Evolutionary conservation across 225 moss, liverwort and hornwort species (phyloP).

Genomic region (Sphagnum contortum): DNA sequence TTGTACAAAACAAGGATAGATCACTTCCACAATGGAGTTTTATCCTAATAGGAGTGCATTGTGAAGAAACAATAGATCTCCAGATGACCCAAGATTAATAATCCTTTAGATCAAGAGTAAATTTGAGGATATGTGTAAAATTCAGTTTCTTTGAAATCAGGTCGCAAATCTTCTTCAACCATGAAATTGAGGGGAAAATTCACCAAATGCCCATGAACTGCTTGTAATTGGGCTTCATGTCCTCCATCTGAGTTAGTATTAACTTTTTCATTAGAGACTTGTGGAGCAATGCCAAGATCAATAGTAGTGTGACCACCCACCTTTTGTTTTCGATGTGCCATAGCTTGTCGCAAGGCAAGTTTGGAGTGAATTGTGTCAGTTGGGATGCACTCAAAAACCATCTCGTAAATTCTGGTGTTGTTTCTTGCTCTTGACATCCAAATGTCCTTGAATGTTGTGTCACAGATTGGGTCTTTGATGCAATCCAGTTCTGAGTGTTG

Average conservation of each 20-base stretch:
- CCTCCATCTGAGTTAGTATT: conserved; percentile 5
- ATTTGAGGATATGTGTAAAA: conserved; percentile 40
- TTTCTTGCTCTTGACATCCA: conserved; percentile 22
- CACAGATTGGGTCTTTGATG: conserved; percentile 25
- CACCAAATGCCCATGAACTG: conserved; percentile 33
- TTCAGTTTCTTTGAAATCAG: conserved; percentile 50
- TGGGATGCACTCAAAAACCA: conserved; percentile 30
- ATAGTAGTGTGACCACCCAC: conserved; percentile 19
- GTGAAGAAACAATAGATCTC: too few species aligned
- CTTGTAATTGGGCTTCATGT: conserved; percentile 12
- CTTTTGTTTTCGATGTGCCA: conserved; percentile 27
- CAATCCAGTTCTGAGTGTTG: conserved; percentile 1
- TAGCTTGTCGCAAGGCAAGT: conserved; percentile 24
- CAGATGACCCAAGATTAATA: too few species aligned
- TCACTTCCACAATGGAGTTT: too few species aligned
- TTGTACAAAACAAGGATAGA: too few species aligned
- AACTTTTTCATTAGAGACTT: conserved; percentile 9
- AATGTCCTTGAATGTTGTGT: conserved; percentile 21
- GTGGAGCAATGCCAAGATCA: conserved; percentile 42
- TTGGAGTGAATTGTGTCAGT: conserved; percentile 35
- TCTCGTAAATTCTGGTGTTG: conserved; percentile 27
- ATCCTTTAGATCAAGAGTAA: conserved; percentile 17
- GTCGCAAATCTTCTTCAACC: conserved; percentile 42
- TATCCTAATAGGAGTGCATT: too few species aligned
- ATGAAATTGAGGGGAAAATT: conserved; percentile 46